These are phyloP conservation scores for Calonectria pauciramosa DNA, from an alignment of 2,329 filamentous ascomycete species.

Conservation along the genomic window DNA sequence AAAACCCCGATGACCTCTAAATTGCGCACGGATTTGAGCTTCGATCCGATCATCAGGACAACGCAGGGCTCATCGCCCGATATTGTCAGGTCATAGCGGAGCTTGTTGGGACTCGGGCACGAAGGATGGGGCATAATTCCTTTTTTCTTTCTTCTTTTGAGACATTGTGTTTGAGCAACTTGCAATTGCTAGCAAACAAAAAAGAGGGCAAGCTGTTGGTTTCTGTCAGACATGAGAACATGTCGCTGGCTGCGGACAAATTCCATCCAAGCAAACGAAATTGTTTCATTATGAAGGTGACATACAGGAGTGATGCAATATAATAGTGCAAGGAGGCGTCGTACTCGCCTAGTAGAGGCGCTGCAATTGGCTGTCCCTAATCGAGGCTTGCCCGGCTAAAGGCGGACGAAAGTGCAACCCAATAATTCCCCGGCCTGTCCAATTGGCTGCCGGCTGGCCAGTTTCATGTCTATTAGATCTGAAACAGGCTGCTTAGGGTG, in stretches of 20 bases:
- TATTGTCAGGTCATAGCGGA: background rate
- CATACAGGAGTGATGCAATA: background rate
- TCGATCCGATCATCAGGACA: background rate
- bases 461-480: constrained; percentile 36
- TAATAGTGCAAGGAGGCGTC: background rate
- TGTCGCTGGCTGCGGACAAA: background rate
- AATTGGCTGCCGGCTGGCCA: constrained; percentile 35
- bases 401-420: constrained; percentile 33
- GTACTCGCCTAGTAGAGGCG: background rate
- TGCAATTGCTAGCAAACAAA: background rate
- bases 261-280: background rate
- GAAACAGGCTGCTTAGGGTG: constrained; percentile 36
- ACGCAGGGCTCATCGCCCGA: background rate
- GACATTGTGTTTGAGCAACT: background rate
- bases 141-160: background rate
- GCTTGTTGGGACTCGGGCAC: background rate
- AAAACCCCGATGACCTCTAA: background rate
- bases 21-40: background rate
- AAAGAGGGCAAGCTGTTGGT: background rate
- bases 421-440: constrained; percentile 15
- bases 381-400: constrained; percentile 2
- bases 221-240: background rate
- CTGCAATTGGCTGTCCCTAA: background rate
- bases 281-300: background rate
- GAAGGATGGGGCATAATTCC: background rate